Percentiles rank a stretch among this genome's conserved stretches.
phyloP scores from a whole-genome alignment of 306 rosid species.

The Bauhinia variegata region DNA sequence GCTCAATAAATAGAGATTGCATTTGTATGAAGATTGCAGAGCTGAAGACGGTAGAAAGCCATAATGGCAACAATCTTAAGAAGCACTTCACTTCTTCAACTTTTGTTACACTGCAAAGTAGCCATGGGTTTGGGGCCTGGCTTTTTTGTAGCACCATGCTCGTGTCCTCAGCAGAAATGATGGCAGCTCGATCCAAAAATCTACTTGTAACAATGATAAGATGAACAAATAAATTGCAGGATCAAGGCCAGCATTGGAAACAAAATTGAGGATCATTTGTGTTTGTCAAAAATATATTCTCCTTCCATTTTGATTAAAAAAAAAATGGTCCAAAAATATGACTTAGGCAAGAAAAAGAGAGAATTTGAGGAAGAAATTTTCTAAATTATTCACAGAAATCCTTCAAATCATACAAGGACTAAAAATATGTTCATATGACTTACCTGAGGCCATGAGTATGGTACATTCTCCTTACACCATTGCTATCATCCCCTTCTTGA shows the following conservation, averaged over 20 bases:
- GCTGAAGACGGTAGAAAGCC: conserved; percentile 65
- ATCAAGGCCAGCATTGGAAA: not conserved
- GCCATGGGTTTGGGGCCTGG: conserved; percentile 53
- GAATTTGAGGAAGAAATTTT: not conserved
- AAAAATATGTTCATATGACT: conserved; percentile 16
- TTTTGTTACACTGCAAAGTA: conserved; percentile 59
- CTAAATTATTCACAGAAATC: not conserved
- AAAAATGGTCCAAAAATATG: not conserved
- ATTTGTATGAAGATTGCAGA: conserved; percentile 65
- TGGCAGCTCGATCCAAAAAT: conserved; percentile 61
- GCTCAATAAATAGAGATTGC: conserved; percentile 61
- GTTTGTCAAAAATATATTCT: not conserved
- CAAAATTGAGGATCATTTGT: too few species aligned
- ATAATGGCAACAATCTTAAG: conserved; percentile 51
- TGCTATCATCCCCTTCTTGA: conserved; percentile 36
- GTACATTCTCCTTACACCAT: conserved; percentile 43
- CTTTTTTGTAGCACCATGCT: conserved; percentile 28
- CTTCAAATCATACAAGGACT: not conserved
- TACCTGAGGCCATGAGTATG: conserved; percentile 64
- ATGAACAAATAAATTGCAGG: not conserved
- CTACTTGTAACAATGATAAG: conserved; percentile 25
- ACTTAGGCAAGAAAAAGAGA: not conserved
- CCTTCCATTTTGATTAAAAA: not conserved
- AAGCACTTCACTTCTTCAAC: conserved; percentile 68
- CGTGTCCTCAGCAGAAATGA: conserved; percentile 36